These are phyloP conservation scores for Hortaea werneckii DNA, from an alignment of 2,329 filamentous ascomycete genomes.

Conservation along the genomic window DNA sequence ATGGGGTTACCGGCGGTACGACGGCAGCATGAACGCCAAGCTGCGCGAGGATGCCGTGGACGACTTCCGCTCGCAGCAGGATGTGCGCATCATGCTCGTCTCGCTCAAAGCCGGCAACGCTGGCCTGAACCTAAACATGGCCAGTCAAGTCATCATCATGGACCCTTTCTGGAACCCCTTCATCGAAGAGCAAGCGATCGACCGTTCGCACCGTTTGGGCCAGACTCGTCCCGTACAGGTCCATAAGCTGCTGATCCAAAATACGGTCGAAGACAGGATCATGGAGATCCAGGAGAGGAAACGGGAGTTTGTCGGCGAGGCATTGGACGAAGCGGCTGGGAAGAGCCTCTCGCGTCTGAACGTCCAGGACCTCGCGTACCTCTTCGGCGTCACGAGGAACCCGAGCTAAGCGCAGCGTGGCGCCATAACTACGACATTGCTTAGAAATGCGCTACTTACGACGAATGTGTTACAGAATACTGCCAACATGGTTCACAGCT, in stretches of 20 bases:
- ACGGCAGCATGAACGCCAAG: constrained; percentile 61
- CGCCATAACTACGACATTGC: too few species aligned
- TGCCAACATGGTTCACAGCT: too few species aligned
- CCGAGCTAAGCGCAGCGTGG: constrained; percentile 11
- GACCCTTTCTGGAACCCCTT: constrained; percentile 95
- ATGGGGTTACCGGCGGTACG: constrained; percentile 58
- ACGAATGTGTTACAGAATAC: too few species aligned
- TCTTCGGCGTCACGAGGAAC: constrained; percentile 45
- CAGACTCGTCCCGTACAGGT: constrained; percentile 65
- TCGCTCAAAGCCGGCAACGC: constrained; percentile 75
- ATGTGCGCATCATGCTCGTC: constrained; percentile 60
- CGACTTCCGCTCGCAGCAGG: constrained; percentile 53
- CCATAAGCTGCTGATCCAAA: constrained; percentile 65
- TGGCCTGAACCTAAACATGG: constrained; percentile 74
- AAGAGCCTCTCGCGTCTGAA: constrained; percentile 57
- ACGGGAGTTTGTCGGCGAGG: constrained; percentile 63
- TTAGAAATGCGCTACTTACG: too few species aligned
- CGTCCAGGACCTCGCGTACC: constrained; percentile 55
- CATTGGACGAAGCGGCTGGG: constrained; percentile 65
- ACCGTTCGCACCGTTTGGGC: constrained; percentile 80
- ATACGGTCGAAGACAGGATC: constrained; percentile 83
- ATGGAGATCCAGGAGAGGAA: constrained; percentile 69
- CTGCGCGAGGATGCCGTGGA: constrained; percentile 58
- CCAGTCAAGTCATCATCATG: constrained; percentile 78
- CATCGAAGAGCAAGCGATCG: constrained; percentile 84